Base-by-base conservation (phyloP, 176 grass and related monocot genomes). In the Bonia amplexicaulis region DNA sequence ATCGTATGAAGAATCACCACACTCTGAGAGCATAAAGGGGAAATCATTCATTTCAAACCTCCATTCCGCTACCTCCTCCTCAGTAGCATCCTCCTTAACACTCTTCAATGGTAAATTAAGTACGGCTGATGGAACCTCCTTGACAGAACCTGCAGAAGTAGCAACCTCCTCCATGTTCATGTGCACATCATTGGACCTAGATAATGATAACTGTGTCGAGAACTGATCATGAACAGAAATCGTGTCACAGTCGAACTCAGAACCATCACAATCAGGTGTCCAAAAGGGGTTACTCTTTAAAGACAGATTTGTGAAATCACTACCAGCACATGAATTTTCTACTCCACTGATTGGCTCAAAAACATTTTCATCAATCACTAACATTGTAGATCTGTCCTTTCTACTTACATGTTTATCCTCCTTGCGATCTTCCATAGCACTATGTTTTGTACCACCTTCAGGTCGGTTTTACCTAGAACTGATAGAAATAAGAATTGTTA, bases 201-300 rank as follows among this genome's bases (percentile, higher is more conserved):
- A 69, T 31, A 79, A 71, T 7, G 66, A 85, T 76, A 81, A 53
- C 15, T 62, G 62, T n/a, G 58, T 47, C 0, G 22, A 70, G 16
- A 85, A 49, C 72, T 69, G 66, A 85, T 46, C 25, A 74, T 82
- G 54, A 57, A 74, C 29, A 12, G 81, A 90, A 70, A 66, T 16
- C 11, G 12, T 29, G 27, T 49, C 46, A 31, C 44, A 20, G 29
- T 90, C 49, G 37, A 62, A 44, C 37, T 82, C 81, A 16, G 46
- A 84, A 81, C 31, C 55, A 76, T 71, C 84, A 65, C 22, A 84
- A 75, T 73, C 84, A 19, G 62, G 37, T 23, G 59, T 9, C 17
- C 37, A 84, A 73, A 58, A 37, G 12, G 87, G 52, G 14, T 66
- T 55, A 44, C n/a, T 78, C 29, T 59, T 74, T 79, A 67, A 57